Base-by-base conservation (phyloP, 495 filamentous ascomycete genomes). In the Penicillium diatomitis region DNA sequence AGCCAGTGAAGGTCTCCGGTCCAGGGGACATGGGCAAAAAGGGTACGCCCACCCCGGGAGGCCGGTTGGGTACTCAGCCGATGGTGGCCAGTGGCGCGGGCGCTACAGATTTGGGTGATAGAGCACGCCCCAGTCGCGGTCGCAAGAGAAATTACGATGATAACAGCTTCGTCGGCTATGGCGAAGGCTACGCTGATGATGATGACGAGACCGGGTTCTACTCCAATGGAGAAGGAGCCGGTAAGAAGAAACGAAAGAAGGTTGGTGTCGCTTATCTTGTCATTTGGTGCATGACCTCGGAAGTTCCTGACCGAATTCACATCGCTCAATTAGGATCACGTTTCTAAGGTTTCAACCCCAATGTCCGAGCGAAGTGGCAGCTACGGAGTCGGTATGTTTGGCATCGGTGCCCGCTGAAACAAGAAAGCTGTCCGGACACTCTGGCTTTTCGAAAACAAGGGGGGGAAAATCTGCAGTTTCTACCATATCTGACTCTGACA, bases 121-220 rank as follows among this genome's bases (percentile, higher is more conserved):
- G 82, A 33, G 28, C 41, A 11, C 64, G 71, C 12, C 80, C 85
- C 3, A 82, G 74, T 56, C 78, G 79, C 31, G 77, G 77, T 32
- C 82, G 79, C 55, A 85, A 85, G 66, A 71, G 84, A 52, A 70
- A 80, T 53, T 87, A 87, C 58, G 77, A 81, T 56, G 84, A 86
- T 31, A 68, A 69, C 39, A 82, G 79, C 54, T 87, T 82, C 60
- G 77, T 77, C 45, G 84, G 84, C 4, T 88, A 87, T 52, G 78
- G 74, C 43, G 83, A 85, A 67, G 82, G 78, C 8, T 82, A 67
- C 60, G 68, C 70, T 8, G 78, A 82, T 57, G 79, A 81, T 46
- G 77, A 81, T 49, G 76, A 76, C 44, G 80, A 78, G 27, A 65
- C 70, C 46, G 69, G 63, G 39, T 68, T 73, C 49, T 70, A 70